Evolutionary conservation across 2,329 filamentous ascomycete genomes (phyloP).

Genomic region (Coniella vitis): DNA sequence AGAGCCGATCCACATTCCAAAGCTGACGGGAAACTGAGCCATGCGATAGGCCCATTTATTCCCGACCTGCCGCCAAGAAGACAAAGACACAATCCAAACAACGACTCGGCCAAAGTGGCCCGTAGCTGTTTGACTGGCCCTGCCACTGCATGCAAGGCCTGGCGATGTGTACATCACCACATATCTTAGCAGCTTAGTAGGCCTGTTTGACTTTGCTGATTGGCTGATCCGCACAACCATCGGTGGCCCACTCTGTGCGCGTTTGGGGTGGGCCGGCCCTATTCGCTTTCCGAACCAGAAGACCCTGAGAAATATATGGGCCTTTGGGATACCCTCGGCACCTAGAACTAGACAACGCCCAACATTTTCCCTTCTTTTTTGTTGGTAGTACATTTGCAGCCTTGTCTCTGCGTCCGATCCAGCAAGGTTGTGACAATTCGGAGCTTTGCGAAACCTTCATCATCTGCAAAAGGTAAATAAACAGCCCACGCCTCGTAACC

Average conservation of each 20-base stretch:
- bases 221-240: background rate
- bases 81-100: too few species aligned
- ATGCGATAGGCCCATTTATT: background rate
- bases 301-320: background rate
- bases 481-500: too few species aligned
- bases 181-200: too few species aligned
- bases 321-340: background rate
- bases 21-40: background rate
- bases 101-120: too few species aligned
- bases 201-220: too few species aligned
- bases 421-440: background rate
- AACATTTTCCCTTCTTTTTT: conserved; percentile 1
- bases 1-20: too few species aligned
- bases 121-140: too few species aligned
- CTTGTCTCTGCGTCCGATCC: background rate
- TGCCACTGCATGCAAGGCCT: too few species aligned
- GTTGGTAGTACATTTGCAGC: background rate
- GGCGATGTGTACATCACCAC: too few species aligned
- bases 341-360: conserved; percentile 7
- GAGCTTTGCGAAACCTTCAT: background rate
- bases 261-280: background rate
- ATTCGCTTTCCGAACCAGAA: background rate
- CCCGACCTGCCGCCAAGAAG: background rate
- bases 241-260: background rate
- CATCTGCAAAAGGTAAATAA: too few species aligned